phyloP scores from a whole-genome alignment of 176 grass and related monocot genomes.

The Oryza longistaminata region DNA sequence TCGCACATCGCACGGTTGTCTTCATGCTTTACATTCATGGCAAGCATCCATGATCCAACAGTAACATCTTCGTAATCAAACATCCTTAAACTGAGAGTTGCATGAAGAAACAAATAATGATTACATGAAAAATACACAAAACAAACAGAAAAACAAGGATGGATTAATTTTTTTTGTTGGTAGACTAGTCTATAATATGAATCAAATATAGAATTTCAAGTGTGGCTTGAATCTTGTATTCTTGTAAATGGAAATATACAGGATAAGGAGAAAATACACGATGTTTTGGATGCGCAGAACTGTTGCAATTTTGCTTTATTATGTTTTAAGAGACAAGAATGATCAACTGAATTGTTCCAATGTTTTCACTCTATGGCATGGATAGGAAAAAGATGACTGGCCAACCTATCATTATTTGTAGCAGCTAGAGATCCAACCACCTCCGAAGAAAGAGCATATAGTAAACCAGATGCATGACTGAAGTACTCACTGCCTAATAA shows the following conservation, averaged over 20 bases:
- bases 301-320: background rate
- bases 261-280: background rate
- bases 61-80: constrained; percentile 96
- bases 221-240: background rate
- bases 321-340: background rate
- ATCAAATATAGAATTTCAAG: background rate
- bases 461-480: constrained; percentile 69
- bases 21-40: constrained; percentile 98
- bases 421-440: constrained; percentile 65
- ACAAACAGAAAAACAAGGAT: background rate
- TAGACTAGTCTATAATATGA: background rate
- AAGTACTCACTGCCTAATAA: constrained; percentile 92
- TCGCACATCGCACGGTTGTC: constrained; percentile 78
- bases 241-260: background rate
- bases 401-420: constrained; percentile 81
- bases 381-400: constrained; percentile 15
- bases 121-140: background rate
- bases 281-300: background rate
- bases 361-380: background rate
- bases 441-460: constrained; percentile 91
- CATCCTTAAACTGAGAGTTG: constrained; percentile 82
- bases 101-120: constrained; percentile 1
- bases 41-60: constrained; percentile 88
- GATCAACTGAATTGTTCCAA: background rate
- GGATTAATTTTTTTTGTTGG: background rate